phyloP scores from a whole-genome alignment of 495 filamentous ascomycete genomes.

The Xylaria cubensis region DNA sequence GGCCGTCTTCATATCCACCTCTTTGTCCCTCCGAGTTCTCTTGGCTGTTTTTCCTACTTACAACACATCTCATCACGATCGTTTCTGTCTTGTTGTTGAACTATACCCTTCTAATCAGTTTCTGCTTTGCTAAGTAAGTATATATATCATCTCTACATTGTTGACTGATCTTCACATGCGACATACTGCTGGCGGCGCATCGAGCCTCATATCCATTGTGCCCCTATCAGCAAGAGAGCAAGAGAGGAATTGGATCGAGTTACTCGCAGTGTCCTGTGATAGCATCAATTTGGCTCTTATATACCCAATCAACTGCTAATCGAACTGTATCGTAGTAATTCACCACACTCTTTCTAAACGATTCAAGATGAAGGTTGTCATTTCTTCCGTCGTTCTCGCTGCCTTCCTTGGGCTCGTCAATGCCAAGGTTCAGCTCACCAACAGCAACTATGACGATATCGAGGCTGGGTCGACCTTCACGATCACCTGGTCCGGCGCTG shows the following conservation, averaged over 20 bases:
- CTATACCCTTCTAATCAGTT: constrained; percentile 19
- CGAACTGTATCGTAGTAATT: constrained; percentile 23
- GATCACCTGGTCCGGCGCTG: constrained; percentile 48
- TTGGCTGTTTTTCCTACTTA: not conserved
- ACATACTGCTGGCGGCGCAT: not conserved
- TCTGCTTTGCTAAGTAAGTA: constrained; percentile 15
- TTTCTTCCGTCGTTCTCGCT: constrained; percentile 42
- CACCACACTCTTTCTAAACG: constrained; percentile 36
- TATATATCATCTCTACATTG: not conserved
- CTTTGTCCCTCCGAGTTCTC: not conserved
- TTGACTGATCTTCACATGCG: not conserved
- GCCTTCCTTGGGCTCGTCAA: constrained; percentile 48
- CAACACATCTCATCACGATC: constrained; percentile 14
- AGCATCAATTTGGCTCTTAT: not conserved
- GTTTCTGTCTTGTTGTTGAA: constrained; percentile 6
- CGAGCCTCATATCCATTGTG: not conserved
- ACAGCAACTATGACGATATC: constrained; percentile 46
- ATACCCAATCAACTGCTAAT: not conserved
- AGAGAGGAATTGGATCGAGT: not conserved
- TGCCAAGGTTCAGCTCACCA: constrained; percentile 49
- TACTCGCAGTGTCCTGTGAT: not conserved
- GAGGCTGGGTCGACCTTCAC: constrained; percentile 48
- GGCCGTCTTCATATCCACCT: not conserved
- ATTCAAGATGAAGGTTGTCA: constrained; percentile 54
- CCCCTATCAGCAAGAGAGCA: not conserved